These are phyloP conservation scores for Apiospora hydei DNA, from an alignment of 2,329 filamentous ascomycete genomes.

Conservation along the genomic window DNA sequence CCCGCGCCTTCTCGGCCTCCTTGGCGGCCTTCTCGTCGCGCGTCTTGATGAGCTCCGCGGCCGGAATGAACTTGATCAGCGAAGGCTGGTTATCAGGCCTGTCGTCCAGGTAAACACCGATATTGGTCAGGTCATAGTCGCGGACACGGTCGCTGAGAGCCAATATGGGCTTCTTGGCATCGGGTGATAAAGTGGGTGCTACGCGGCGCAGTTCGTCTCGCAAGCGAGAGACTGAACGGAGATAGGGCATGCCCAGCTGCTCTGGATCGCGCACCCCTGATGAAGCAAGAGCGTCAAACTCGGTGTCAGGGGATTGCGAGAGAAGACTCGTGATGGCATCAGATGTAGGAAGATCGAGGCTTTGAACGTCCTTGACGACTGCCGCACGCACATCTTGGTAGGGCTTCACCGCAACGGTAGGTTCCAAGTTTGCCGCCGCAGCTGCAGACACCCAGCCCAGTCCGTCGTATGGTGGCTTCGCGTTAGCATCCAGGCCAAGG, in stretches of 20 bases:
- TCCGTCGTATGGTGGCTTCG: conserved; percentile 60
- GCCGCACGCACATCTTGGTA: conserved; percentile 54
- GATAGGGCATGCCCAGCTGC: conserved; percentile 61
- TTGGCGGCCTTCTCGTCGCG: conserved; percentile 66
- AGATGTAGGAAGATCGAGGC: conserved; percentile 55
- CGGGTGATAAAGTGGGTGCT: conserved; percentile 51
- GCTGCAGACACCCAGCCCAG: conserved; percentile 61
- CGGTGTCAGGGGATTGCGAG: conserved; percentile 50
- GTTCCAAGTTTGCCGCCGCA: conserved; percentile 49
- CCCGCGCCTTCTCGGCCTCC: conserved; percentile 65
- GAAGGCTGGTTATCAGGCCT: conserved; percentile 71
- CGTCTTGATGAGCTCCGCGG: conserved; percentile 62
- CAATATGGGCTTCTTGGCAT: conserved; percentile 75
- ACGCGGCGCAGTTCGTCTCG: conserved; percentile 69
- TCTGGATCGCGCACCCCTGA: conserved; percentile 59
- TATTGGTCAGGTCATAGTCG: conserved; percentile 79
- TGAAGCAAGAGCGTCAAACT: conserved; percentile 55
- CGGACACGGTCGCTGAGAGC: conserved; percentile 80
- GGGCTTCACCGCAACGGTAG: conserved; percentile 54
- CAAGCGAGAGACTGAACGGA: conserved; percentile 61
- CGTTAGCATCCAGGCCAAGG: conserved; percentile 77
- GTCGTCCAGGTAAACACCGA: conserved; percentile 90
- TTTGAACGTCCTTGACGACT: conserved; percentile 54
- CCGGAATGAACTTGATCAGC: conserved; percentile 72
- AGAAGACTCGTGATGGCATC: conserved; percentile 53